Conservation (phyloP, 2,329 filamentous ascomycete genomes). For the Trichoderma atroviride region DNA sequence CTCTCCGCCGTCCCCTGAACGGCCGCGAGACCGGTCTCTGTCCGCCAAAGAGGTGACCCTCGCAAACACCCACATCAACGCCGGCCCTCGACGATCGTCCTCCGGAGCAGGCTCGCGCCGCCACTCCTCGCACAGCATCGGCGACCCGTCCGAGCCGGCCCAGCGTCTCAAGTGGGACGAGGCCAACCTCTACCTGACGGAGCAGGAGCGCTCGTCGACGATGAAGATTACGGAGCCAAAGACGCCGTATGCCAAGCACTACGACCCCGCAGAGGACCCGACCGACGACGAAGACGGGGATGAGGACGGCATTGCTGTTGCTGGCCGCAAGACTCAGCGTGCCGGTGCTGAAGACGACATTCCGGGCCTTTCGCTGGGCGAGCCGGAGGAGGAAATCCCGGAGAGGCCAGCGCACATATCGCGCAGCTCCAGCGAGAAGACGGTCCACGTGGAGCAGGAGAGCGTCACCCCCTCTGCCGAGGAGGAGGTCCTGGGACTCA, state of each 20-base stretch:
- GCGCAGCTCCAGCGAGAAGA: slow-evolving; percentile 58
- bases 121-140: slow-evolving; percentile 59
- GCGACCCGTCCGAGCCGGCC: slow-evolving; percentile 54
- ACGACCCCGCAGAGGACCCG: slow-evolving; percentile 86
- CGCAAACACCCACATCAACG: slow-evolving; percentile 92
- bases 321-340: slow-evolving; percentile 42
- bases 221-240: slow-evolving; percentile 99
- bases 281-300: slow-evolving; percentile 64
- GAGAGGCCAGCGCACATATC: slow-evolving; percentile 43
- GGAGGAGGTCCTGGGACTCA: slow-evolving; percentile 56
- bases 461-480: slow-evolving; percentile 62
- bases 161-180: slow-evolving; percentile 97
- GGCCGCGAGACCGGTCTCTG: slow-evolving; percentile 42
- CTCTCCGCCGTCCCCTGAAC: slow-evolving; percentile 55
- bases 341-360: slow-evolving; percentile 70
- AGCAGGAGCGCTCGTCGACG: slow-evolving; percentile 90
- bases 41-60: slow-evolving; percentile 87
- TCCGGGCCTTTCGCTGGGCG: slow-evolving; percentile 86
- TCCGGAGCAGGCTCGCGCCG: slow-evolving; percentile 71
- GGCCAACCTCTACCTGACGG: slow-evolving; percentile 93
- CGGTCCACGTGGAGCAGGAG: slow-evolving; percentile 76
- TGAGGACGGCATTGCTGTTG: slow-evolving; percentile 34
- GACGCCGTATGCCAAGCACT: slow-evolving; percentile 91
- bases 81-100: slow-evolving; percentile 83
- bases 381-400: slow-evolving; percentile 76